Percentiles rank a stretch among this genome's conserved stretches.
These are phyloP conservation scores for Drosera spatulata DNA, from an alignment of 179 eudicot species.

Conservation along the genomic window DNA sequence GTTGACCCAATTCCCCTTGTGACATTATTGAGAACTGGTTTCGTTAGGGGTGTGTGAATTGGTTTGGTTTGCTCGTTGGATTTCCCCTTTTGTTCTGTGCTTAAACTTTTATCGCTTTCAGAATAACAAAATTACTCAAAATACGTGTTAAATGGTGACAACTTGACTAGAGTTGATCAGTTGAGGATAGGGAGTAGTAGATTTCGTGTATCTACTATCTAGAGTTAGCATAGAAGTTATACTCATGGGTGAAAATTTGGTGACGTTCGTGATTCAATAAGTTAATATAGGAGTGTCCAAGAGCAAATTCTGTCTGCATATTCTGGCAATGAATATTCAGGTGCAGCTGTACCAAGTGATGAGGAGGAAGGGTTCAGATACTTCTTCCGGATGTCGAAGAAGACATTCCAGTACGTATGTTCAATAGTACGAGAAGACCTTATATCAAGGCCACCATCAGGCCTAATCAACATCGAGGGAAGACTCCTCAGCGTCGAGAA, in stretches of 20 bases:
- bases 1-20: too few species aligned
- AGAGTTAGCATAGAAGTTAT: too few species aligned
- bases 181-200: too few species aligned
- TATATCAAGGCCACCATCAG: slow-evolving; percentile 94
- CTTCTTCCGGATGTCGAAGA: slow-evolving; percentile 82
- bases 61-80: too few species aligned
- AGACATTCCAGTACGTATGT: slow-evolving; percentile 81
- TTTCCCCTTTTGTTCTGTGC: too few species aligned
- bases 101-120: too few species aligned
- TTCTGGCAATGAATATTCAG: slow-evolving; percentile 20
- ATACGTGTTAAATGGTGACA: too few species aligned
- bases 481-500: slow-evolving; percentile 96
- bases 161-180: too few species aligned
- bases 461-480: slow-evolving; percentile 94
- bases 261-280: too few species aligned
- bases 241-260: too few species aligned
- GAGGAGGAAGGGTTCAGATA: slow-evolving; percentile 83
- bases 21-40: not conserved
- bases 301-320: not conserved
- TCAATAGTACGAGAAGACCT: slow-evolving; percentile 83
- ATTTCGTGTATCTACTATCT: too few species aligned
- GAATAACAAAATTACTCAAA: too few species aligned
- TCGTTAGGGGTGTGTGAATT: slow-evolving; percentile 5
- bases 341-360: slow-evolving; percentile 36
- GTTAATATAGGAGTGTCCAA: not conserved